phyloP scores from a whole-genome alignment of 129 eudicot species.

The Glebionis coronaria region DNA sequence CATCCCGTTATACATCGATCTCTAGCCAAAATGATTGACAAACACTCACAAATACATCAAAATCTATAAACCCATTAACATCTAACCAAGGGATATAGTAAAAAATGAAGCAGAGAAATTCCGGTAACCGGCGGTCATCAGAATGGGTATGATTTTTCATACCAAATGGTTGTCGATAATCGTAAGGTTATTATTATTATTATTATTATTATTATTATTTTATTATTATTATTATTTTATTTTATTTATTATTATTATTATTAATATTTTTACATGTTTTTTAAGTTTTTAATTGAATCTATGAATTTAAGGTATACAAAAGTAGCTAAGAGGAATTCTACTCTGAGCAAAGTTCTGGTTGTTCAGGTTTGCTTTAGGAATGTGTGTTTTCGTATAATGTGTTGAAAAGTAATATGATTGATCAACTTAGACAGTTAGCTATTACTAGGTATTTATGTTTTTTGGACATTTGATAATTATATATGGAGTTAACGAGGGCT shows the following conservation, averaged over 20 bases:
- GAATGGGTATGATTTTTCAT: constrained; percentile 98
- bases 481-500: too few species aligned
- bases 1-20: too few species aligned
- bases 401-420: too few species aligned
- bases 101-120: constrained; percentile 56
- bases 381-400: too few species aligned
- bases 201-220: neutral
- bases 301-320: constrained; percentile 60
- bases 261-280: neutral
- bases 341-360: constrained; percentile 51
- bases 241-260: neutral
- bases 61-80: too few species aligned
- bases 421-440: too few species aligned
- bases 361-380: constrained; percentile 47
- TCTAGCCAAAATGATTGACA: too few species aligned
- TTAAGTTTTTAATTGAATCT: neutral
- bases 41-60: too few species aligned
- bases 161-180: constrained; percentile 85
- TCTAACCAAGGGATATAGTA: neutral
- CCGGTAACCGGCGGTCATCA: constrained; percentile 61
- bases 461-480: too few species aligned
- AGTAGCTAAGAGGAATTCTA: constrained; percentile 74
- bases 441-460: too few species aligned
- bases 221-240: neutral
- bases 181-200: constrained; percentile 29